phyloP scores from a whole-genome alignment of 768 basidiomycete species.

The Suillus plorans region DNA sequence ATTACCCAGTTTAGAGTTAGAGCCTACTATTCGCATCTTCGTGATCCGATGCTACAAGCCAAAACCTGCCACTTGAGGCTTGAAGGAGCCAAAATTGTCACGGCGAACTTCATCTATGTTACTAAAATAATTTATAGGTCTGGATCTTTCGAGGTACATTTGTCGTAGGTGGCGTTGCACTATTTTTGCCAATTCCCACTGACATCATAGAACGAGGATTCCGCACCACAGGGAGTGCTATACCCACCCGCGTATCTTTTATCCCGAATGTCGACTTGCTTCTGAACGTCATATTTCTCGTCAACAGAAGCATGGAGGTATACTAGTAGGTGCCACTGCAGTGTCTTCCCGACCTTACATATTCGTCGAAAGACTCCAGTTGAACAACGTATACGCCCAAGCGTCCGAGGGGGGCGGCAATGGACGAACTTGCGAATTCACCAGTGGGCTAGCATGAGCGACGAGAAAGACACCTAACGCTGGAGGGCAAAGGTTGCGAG shows the following conservation, averaged over 20 bases:
- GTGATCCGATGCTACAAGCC: background rate
- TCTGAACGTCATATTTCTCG: background rate
- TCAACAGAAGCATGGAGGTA: background rate
- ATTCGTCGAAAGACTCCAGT: background rate
- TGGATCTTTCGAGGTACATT: background rate
- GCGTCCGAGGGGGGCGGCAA: background rate
- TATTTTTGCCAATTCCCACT: constrained; percentile 10
- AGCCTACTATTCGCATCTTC: too few relatives aligned
- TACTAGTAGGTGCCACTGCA: background rate
- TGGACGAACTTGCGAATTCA: constrained; percentile 5
- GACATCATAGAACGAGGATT: constrained; percentile 4
- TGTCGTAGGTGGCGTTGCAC: constrained; percentile 2
- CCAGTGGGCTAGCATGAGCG: background rate
- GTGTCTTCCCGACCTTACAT: background rate
- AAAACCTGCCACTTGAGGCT: background rate
- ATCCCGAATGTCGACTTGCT: background rate
- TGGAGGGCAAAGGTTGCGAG: background rate
- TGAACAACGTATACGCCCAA: constrained; percentile 2
- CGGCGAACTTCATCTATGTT: background rate
- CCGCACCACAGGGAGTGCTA: background rate
- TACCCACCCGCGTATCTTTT: constrained; percentile 5
- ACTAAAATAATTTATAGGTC: constrained; percentile 2
- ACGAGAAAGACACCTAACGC: constrained; percentile 5
- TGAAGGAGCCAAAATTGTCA: background rate
- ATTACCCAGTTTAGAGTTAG: background rate